Evolutionary conservation across 1,284 basidiomycete genomes (phyloP).

Genomic region (Sporisorium scitamineum): DNA sequence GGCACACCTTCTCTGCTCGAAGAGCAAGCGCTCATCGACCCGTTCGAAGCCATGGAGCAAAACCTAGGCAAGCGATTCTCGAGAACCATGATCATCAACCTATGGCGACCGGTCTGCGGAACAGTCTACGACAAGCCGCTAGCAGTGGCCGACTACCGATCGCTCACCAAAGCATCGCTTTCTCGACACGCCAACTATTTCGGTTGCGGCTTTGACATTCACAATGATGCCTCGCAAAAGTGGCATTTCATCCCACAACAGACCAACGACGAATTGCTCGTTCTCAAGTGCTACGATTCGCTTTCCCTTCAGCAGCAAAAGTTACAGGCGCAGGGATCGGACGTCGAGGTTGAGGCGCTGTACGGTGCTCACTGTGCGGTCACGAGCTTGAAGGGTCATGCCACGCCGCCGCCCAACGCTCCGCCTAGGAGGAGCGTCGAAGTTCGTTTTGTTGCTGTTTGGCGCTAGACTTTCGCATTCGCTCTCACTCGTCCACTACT

Average conservation of each 20-base stretch:
- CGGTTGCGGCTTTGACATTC: slow-evolving; percentile 37
- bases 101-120: slow-evolving; percentile 35
- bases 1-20: slow-evolving; percentile 15
- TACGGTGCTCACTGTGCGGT: slow-evolving; percentile 44
- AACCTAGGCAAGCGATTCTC: slow-evolving; percentile 8
- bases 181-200: slow-evolving; percentile 29
- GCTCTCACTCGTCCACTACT: background rate
- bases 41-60: slow-evolving; percentile 11
- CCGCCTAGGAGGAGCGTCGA: slow-evolving; percentile 39
- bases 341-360: slow-evolving; percentile 14
- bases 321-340: slow-evolving; percentile 4
- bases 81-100: slow-evolving; percentile 38
- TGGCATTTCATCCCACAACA: slow-evolving; percentile 39
- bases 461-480: slow-evolving; percentile 9
- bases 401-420: slow-evolving; percentile 14
- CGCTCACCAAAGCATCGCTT: slow-evolving; percentile 7
- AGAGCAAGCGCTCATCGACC: background rate
- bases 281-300: slow-evolving; percentile 42
- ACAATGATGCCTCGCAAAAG: slow-evolving; percentile 15
- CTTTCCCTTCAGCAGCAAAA: slow-evolving; percentile 21
- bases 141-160: slow-evolving; percentile 31
- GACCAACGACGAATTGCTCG: slow-evolving; percentile 33
- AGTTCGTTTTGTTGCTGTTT: slow-evolving; percentile 39
- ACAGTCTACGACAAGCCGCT: slow-evolving; percentile 34
- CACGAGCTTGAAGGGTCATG: slow-evolving; percentile 19